Conservation (phyloP, 192 early-diverging fungal genomes). For the Dissophora ornata region DNA sequence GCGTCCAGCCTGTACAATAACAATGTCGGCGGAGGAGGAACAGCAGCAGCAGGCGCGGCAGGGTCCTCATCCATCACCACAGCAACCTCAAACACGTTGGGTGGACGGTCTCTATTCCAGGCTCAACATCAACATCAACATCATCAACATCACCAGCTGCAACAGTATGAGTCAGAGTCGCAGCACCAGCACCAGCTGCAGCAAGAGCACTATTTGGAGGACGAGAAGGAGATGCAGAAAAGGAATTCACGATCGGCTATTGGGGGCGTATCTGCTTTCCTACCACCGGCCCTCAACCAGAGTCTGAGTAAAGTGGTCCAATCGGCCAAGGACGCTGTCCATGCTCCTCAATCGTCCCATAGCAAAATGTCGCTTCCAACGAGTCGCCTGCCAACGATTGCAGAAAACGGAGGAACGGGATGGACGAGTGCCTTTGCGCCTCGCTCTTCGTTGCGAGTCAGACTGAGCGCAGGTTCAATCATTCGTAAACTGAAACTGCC, state of each 20-base stretch:
- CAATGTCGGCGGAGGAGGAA: neutral
- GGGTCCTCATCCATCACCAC: slow-evolving; percentile 30
- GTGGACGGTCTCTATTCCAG: slow-evolving; percentile 15
- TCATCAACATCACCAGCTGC: slow-evolving; percentile 26
- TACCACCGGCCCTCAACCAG: slow-evolving; percentile 31
- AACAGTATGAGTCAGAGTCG: slow-evolving; percentile 1
- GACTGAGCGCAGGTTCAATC: slow-evolving; percentile 6
- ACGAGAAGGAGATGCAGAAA: slow-evolving; percentile 38
- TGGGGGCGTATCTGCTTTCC: slow-evolving; percentile 22
- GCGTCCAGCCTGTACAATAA: slow-evolving; percentile 12
- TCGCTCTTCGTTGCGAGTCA: neutral
- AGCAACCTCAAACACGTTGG: slow-evolving; percentile 13
- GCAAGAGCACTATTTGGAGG: slow-evolving; percentile 17
- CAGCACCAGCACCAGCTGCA: slow-evolving; percentile 22
- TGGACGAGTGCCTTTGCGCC: slow-evolving; percentile 29
- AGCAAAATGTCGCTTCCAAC: slow-evolving; percentile 14
- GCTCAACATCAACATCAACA: too few species aligned
- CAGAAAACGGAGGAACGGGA: neutral
- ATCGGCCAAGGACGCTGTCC: slow-evolving; percentile 38
- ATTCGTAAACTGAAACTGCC: slow-evolving; percentile 20
- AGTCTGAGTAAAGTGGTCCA: slow-evolving; percentile 42
- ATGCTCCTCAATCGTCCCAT: slow-evolving; percentile 6
- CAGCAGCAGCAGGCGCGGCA: slow-evolving; percentile 7
- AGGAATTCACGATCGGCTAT: slow-evolving; percentile 40
- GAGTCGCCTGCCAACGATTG: slow-evolving; percentile 8